Evolutionary conservation across 768 basidiomycete genomes (phyloP), one percentile per base, ranked within the genome.

Genomic region (Rhizopogon vinicolor): DNA sequence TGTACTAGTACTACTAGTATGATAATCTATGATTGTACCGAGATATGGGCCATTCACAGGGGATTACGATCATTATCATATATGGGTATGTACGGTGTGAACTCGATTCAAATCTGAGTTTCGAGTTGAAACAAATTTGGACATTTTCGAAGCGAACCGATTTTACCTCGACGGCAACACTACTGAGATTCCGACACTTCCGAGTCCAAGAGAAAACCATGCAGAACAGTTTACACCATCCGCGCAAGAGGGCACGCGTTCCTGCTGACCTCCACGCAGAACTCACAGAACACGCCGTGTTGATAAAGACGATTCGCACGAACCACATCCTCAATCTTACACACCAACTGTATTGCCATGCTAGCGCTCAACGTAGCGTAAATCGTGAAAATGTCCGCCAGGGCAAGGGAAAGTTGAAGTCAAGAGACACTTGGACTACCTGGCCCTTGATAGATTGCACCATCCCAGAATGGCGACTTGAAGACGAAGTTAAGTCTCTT

Each of bases 371-470:
- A 29, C 50, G 25, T 8, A n/a, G 3, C 10, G 25, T 37, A 18
- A 33, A 48, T 18, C 63, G 61, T 57, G 67, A 63, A 41, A 62
- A 62, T 13, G 65, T 69, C 16, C 65, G 68, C 25, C 65, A 65
- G 16, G 66, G 63, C n/a, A 62, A 58, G 29, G 60, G 65, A 5
- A 62, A 61, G 45, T 13, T 39, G 22, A 51, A 19, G 1, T 53
- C 48, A 5, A 25, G 64, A 63, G 81, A 86, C 61, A 73, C 72
- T 0, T 91, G 87, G 88, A 89, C 89, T 0, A 75, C 83, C 7
- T 92, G 90, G 90, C 90, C 90, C 1, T 77, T 91, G 50, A 76
- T 83, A 16, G 87, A 91, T 61, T 78, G 88, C 14, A 73, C 77
- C 22, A 72, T 80, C 8, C 88, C 90, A 1, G 84, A 89, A 68